phyloP scores from a whole-genome alignment of 805 yeast species.

The Vanderwaltozyma tropicalis region DNA sequence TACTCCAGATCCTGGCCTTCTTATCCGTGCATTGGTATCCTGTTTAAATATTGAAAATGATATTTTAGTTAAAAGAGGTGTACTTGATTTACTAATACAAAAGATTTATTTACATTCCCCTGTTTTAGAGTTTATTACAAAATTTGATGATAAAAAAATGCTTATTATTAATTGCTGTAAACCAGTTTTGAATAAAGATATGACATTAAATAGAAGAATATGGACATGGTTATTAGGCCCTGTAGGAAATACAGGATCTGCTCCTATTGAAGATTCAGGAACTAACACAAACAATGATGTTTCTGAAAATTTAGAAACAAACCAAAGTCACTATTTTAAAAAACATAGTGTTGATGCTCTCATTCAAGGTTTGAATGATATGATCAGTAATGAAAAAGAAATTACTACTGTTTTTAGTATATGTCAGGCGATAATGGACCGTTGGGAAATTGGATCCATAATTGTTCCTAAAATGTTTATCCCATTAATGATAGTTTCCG shows the following conservation, averaged over 20 bases:
- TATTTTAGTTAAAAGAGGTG: conserved; percentile 75
- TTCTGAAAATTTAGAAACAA: not conserved
- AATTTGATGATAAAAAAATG: conserved; percentile 44
- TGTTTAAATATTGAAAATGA: conserved; percentile 58
- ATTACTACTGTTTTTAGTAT: conserved; percentile 48
- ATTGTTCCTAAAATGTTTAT: conserved; percentile 61
- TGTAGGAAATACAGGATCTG: conserved; percentile 1
- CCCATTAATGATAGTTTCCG: conserved; percentile 49
- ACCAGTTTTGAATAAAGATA: conserved; percentile 71
- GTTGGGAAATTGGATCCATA: conserved; percentile 85
- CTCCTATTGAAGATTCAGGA: not conserved
- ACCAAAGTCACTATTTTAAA: conserved; percentile 43
- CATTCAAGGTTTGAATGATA: conserved; percentile 41
- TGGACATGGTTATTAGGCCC: conserved; percentile 94
- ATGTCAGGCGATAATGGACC: conserved; percentile 68
- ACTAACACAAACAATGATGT: conserved; percentile 25
- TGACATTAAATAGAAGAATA: conserved; percentile 87
- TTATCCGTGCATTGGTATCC: conserved; percentile 61
- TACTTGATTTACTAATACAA: conserved; percentile 65
- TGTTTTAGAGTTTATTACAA: conserved; percentile 38
- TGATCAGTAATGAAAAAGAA: conserved; percentile 30
- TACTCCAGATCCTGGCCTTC: conserved; percentile 67
- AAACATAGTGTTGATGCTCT: conserved; percentile 43
- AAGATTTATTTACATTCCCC: conserved; percentile 57
- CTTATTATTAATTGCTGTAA: conserved; percentile 53